Base-by-base conservation (phyloP, 345 rosid species). In the Laguncularia racemosa region DNA sequence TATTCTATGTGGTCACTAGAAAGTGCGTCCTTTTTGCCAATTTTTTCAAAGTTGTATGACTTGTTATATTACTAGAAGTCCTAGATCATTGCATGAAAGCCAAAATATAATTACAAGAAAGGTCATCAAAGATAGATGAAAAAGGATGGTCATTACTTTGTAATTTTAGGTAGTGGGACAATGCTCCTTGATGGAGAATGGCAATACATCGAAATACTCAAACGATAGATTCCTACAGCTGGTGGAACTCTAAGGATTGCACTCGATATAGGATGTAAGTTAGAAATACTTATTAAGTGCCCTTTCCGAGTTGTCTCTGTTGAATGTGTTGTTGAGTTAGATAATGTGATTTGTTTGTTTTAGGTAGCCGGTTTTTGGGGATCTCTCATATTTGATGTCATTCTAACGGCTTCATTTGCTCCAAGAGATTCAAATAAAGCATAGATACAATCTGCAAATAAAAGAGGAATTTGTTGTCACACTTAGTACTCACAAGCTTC, bases 91-190 rank as follows among this genome's bases (percentile, higher is more conserved):
- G n/a, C n/a, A n/a, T n/a, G n/a, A n/a, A n/a, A n/a, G n/a, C n/a
- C n/a, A n/a, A n/a, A n/a, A n/a, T n/a, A n/a, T 68, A 95, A 95
- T 3, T 82, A 80, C 62, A 74, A 95, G 79, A 89, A 89, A 71
- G 96, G 96, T 48, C 96, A 89, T 52, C 96, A 89, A 63, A 95
- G 96, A 59, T 89, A 95, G 96, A 89, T 86, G 95, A 86, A 86
- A 76, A 73, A 76, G 75, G 86, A 80, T 28, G 95, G 91, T 0
- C 83, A 75, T 12, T 63, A 84, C 70, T 89, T 89, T 58, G 66
- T 71, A 56, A 86, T 89, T 65, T 95, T 95, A 18, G 96, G 96
- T 28, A 95, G 96, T 47, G 96, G 95, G 57, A 89, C 96, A 0
- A 89, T 86, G 96, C 86, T 86, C 26, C 89, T 95, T 13, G 91